Conservation (phyloP, 1,284 basidiomycete genomes). For the Papiliotrema terrestris region DNA sequence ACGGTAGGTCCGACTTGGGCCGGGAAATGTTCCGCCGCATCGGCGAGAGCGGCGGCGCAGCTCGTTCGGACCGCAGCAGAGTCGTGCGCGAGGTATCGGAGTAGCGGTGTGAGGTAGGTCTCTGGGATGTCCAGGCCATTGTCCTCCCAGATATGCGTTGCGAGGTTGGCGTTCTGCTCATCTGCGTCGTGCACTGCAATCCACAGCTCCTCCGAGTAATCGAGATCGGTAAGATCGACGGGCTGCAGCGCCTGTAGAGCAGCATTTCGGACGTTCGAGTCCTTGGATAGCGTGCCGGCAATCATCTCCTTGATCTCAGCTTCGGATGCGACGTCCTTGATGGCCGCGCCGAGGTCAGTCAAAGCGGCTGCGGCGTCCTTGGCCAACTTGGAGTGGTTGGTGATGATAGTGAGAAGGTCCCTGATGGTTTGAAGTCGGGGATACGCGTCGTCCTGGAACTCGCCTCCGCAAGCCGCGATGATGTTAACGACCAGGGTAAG, state of each 20-base stretch:
- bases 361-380: constrained; percentile 84
- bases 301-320: constrained; percentile 69
- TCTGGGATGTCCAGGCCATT: constrained; percentile 89
- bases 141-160: constrained; percentile 87
- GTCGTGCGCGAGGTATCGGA: constrained; percentile 72
- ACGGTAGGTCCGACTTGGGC: constrained; percentile 58
- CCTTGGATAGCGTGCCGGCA: constrained; percentile 74
- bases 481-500: constrained; percentile 77
- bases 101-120: constrained; percentile 61
- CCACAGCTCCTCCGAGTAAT: constrained; percentile 88
- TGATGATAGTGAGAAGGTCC: constrained; percentile 71
- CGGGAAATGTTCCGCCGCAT: constrained; percentile 72
- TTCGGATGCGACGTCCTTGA: constrained; percentile 62
- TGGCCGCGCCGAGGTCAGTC: constrained; percentile 77
- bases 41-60: constrained; percentile 70
- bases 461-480: constrained; percentile 77
- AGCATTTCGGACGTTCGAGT: constrained; percentile 82
- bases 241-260: constrained; percentile 92
- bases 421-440: constrained; percentile 69
- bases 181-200: constrained; percentile 88
- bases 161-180: constrained; percentile 82
- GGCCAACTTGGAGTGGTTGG: constrained; percentile 72
- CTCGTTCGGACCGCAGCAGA: constrained; percentile 76
- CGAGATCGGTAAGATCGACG: constrained; percentile 89
- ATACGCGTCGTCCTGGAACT: constrained; percentile 68